Conservation (phyloP, 2,329 filamentous ascomycete genomes). For the Helminthosporium solani region DNA sequence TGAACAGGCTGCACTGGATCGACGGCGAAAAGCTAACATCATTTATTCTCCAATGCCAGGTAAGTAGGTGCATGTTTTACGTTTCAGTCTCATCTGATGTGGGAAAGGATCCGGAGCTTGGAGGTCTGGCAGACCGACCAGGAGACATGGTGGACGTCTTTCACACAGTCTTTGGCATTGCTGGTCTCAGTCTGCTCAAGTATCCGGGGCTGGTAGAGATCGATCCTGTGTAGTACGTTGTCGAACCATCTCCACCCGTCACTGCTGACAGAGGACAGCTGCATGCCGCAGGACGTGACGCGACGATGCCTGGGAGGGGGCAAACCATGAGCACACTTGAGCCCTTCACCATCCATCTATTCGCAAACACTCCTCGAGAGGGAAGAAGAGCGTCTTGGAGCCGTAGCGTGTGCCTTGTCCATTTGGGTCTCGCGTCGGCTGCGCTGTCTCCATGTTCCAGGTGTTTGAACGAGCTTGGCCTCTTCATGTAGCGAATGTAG, state of each 20-base stretch:
- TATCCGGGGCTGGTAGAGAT: conserved; percentile 76
- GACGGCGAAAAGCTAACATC: conserved; percentile 73
- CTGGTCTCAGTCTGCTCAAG: conserved; percentile 80
- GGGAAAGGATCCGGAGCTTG: conserved; percentile 69
- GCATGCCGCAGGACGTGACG: conserved; percentile 44
- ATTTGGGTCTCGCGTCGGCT: no score
- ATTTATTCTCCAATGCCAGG: conserved; percentile 87
- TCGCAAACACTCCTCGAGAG: neutral
- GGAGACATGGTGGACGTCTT: conserved; percentile 97
- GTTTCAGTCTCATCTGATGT: conserved; percentile 9
- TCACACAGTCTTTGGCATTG: conserved; percentile 87
- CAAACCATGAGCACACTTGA: conserved; percentile 10
- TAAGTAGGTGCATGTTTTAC: conserved; percentile 26
- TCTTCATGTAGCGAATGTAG: neutral
- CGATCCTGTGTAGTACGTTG: conserved; percentile 79
- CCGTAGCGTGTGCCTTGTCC: neutral
- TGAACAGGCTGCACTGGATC: conserved; percentile 88
- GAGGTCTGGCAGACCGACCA: conserved; percentile 86
- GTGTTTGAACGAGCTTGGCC: no score
- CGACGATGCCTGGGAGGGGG: conserved; percentile 32
- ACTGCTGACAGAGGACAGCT: conserved; percentile 23
- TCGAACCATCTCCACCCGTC: neutral
- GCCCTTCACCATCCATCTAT: neutral
- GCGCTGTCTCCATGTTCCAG: no score
- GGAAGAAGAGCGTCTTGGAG: neutral